phyloP scores from a whole-genome alignment of 1,284 basidiomycete species.

The Puccinia novopanici region DNA sequence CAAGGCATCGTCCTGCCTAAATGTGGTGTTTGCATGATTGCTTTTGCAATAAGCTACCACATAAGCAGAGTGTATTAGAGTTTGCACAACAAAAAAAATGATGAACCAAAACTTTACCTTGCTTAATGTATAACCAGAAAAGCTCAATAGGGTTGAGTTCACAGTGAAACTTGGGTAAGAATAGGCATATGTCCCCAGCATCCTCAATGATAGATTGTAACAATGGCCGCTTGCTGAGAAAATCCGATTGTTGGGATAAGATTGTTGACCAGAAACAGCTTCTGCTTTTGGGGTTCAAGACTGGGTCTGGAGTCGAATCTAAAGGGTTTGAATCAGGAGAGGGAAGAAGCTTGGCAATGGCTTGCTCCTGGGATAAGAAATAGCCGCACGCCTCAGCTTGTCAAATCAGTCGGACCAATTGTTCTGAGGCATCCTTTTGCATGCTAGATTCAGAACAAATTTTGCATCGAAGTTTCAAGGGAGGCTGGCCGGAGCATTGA shows the following conservation, averaged over 20 bases:
- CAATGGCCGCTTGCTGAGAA: background rate
- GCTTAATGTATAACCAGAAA: conserved; percentile 21
- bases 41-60: too few relatives aligned
- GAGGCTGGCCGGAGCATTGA: background rate
- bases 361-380: background rate
- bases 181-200: conserved; percentile 10
- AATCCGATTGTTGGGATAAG: conserved; percentile 9
- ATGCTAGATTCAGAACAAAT: background rate
- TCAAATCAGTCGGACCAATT: background rate
- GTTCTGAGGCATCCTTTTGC: background rate
- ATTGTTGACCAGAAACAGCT: conserved; percentile 19
- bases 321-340: background rate
- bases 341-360: background rate
- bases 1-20: too few relatives aligned
- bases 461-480: background rate
- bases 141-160: conserved; percentile 25
- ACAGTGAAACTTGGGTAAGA: conserved; percentile 29
- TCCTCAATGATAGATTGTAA: conserved; percentile 20
- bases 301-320: background rate
- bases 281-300: background rate
- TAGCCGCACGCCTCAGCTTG: conserved; percentile 6
- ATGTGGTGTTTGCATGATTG: too few relatives aligned
- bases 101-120: conserved; percentile 2
- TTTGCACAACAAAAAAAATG: too few relatives aligned
- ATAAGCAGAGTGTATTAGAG: too few relatives aligned